Evolutionary conservation across 139 green algal species (phyloP), one percentile per base, ranked within the genome.

Genomic region (Chlorella sorokiniana): DNA sequence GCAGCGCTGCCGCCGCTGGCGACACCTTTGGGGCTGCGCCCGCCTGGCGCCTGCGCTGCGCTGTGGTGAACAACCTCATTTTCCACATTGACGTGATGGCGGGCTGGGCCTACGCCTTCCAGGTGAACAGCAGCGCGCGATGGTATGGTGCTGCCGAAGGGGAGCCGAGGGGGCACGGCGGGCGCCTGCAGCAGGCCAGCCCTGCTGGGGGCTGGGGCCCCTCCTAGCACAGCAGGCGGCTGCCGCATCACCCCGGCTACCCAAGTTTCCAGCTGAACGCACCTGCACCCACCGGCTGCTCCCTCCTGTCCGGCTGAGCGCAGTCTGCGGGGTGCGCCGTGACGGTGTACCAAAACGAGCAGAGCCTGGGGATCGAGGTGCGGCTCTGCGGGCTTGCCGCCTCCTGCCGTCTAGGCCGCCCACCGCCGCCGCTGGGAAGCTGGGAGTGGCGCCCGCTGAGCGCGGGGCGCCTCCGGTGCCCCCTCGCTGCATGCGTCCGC

Each of bases 11-110:
- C 4, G 29, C 27, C 27, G 0, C 1, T 22, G 38, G 73, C 59
- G 51, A 14, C 65, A 1, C 5, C 38, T 18, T 25, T 42, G 41
- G 41, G 23, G 69, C 29, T n/a, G 25, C 69, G 27, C 9, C 27
- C 20, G 14, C 23, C 25, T 79, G 73, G 73, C 38, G 25, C 27
- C 73, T 79, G 73, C 73, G 73, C 54, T 79, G 73, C 29, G 73
- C 73, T 4, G 73, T 79, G 54, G 37, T 79, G 31, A 69, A 68
- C 54, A 79, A 79, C 73, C 54, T 79, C 2, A 29, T 79, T 5
- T 79, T 79, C 38, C 73, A 79, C 73, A 79, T 79, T 29, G 73
- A 79, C 4, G 73, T 79, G 6, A 79, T 79, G 73, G 73, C 73
- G 10, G 73, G 73, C 10, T 79, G 73, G 73, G 54, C 73, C 18